Percentiles rank a stretch among this genome's conserved stretches.
Conservation (phyloP, 768 basidiomycete species). For the Ramaria rubella region DNA sequence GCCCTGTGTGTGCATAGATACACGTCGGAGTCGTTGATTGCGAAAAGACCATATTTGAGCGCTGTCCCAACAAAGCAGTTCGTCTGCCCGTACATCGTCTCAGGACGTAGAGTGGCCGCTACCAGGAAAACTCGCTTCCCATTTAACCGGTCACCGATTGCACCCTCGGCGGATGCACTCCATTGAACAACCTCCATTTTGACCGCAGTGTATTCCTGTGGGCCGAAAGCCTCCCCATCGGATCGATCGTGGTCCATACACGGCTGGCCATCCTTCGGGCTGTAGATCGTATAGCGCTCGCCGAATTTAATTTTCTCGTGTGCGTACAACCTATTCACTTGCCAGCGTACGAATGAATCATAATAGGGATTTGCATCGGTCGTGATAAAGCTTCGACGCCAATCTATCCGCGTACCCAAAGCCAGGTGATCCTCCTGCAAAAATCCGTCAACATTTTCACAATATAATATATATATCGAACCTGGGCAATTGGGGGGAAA, state of each 20-base stretch:
- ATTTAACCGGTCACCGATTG: conserved; percentile 61
- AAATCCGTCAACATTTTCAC: background rate
- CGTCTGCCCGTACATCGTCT: conserved; percentile 97
- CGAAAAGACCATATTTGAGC: conserved; percentile 90
- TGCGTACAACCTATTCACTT: conserved; percentile 84
- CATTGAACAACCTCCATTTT: conserved; percentile 92
- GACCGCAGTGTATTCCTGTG: conserved; percentile 90
- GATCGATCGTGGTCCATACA: conserved; percentile 99
- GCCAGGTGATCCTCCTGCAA: conserved; percentile 63
- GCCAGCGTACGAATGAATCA: conserved; percentile 96
- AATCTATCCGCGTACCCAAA: conserved; percentile 95
- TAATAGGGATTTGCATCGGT: conserved; percentile 97
- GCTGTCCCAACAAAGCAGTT: conserved; percentile 92
- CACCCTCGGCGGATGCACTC: conserved; percentile 60
- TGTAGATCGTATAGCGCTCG: conserved; percentile 97
- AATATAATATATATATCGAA: conserved; percentile 20
- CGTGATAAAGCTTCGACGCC: conserved; percentile 91
- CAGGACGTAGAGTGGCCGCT: conserved; percentile 93
- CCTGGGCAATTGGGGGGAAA: conserved; percentile 93
- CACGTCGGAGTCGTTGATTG: conserved; percentile 79
- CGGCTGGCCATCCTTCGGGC: conserved; percentile 96
- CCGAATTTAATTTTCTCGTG: conserved; percentile 96
- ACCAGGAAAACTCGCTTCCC: conserved; percentile 84
- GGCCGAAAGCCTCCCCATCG: conserved; percentile 90
- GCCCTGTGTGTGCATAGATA: conserved; percentile 86